Evolutionary conservation across 1,284 basidiomycete species (phyloP), one percentile per base, ranked within the genome.

Genomic region (Sanguinoderma infundibulare): DNA sequence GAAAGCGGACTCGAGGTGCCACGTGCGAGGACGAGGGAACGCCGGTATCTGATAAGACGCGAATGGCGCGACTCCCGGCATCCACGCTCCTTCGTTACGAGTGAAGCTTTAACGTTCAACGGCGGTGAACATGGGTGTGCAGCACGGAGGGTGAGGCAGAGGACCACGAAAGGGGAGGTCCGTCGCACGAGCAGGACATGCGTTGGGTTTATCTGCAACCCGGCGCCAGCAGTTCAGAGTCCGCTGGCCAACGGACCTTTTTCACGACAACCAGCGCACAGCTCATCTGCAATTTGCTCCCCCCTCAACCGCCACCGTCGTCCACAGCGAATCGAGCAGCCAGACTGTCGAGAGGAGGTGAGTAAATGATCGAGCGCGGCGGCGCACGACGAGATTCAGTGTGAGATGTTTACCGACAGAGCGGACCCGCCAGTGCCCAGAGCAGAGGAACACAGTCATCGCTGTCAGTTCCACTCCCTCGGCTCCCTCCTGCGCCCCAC

Each of bases 401-500:
- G 61, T 56, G 62, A 65, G 62, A 69, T 69, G 57, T 44, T 55
- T 62, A 64, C 71, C 71, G 65, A 64, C 40, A 60, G 58, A 68
- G 57, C 57, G 69, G 71, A 57, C 64, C 53, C 52, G 49, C 60
- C 67, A 36, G n/a, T n/a, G n/a, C 50, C 67, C 68, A 66, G 61
- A 63, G 57, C 53, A 64, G 57, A 54, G 67, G 70, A 68, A 67
- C 68, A 56, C 32, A 42, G 49, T 58, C 47, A 30, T 60, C 65
- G 65, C 60, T 36, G 58, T 57, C 58, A 54, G 63, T 72, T 71
- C 71, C 71, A 55, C 58, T 71, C 66, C 58, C 58, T 69, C 63
- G 70, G 71, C 53, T 61, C 69, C 64, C 60, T 44, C 46, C 49
- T 55, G 32, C 60, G 52, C 46, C 49, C 47, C 42, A 47, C 34